Evolutionary conservation across 371 early-diverging fungal genomes (phyloP).

Genomic region (Apophysomyces sp.): DNA sequence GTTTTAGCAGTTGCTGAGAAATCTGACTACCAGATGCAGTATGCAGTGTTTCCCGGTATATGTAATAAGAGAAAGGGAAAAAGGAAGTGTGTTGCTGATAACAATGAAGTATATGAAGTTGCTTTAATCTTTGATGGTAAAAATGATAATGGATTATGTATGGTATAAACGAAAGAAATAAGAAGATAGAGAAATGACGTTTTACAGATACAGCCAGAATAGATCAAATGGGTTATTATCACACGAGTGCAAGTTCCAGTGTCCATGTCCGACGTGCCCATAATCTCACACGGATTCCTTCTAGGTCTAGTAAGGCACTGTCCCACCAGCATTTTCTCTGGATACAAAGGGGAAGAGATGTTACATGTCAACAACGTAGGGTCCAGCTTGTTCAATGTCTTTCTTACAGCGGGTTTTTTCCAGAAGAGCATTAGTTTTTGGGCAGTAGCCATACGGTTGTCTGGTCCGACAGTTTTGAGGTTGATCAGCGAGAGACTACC

Average conservation of each 20-base stretch:
- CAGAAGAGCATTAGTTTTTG: constrained; percentile 72
- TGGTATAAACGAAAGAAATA: not conserved
- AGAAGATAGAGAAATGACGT: not conserved
- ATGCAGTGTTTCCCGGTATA: no score
- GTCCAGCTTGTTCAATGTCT: not conserved
- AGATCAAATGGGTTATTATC: not conserved
- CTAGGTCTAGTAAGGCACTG: constrained; percentile 54
- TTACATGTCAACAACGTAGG: not conserved
- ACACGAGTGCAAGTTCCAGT: constrained; percentile 44
- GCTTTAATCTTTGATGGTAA: no score
- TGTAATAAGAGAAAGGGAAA: no score
- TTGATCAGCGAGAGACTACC: constrained; percentile 63
- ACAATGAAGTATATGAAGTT: not conserved
- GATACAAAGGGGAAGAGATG: not conserved
- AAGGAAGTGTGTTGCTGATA: no score
- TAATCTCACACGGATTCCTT: constrained; percentile 52
- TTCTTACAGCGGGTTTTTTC: constrained; percentile 72
- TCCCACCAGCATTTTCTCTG: constrained; percentile 85
- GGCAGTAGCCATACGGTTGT: constrained; percentile 56
- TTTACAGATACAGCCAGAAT: not conserved
- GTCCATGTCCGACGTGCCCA: constrained; percentile 80
- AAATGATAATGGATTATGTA: not conserved
- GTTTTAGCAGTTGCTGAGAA: no score
- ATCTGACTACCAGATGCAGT: no score
- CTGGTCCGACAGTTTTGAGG: constrained; percentile 47